These are phyloP conservation scores for Tilletiaria anomala DNA, from an alignment of 1,284 basidiomycete species.

Conservation along the genomic window DNA sequence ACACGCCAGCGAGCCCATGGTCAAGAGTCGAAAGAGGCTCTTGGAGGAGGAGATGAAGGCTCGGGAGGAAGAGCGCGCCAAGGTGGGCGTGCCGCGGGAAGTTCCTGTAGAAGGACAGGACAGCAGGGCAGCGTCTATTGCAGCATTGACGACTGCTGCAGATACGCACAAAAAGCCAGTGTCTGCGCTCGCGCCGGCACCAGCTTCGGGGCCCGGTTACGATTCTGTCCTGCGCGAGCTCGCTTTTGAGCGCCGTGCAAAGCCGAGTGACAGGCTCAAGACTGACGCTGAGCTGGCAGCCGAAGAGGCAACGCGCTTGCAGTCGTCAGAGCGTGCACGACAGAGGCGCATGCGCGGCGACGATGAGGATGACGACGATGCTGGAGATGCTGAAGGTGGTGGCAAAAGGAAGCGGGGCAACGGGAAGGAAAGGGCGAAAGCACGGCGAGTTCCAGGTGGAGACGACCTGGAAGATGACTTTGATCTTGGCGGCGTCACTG, in stretches of 20 bases:
- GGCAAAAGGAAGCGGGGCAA: constrained; percentile 33
- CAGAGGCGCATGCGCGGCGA: constrained; percentile 75
- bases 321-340: constrained; percentile 68
- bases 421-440: too few species aligned
- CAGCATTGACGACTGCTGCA: too few species aligned
- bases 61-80: constrained; percentile 2
- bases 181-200: too few species aligned
- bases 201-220: constrained; percentile 47
- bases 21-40: not conserved
- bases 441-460: not conserved
- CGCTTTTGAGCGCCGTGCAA: constrained; percentile 80
- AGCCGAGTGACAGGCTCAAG: constrained; percentile 88
- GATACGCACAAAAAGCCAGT: too few species aligned
- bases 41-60: not conserved
- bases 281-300: constrained; percentile 84
- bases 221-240: constrained; percentile 83
- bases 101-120: not conserved
- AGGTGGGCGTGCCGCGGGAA: not conserved
- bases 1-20: constrained; percentile 2
- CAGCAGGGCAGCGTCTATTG: too few species aligned
- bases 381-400: constrained; percentile 27
- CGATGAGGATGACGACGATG: constrained; percentile 44
- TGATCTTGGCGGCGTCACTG: constrained; percentile 25
- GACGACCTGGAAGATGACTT: constrained; percentile 94
- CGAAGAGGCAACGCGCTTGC: constrained; percentile 72